Evolutionary conservation across 2,329 filamentous ascomycete genomes (phyloP), one percentile per base, ranked within the genome.

Genomic region (Elsinoe perseae): DNA sequence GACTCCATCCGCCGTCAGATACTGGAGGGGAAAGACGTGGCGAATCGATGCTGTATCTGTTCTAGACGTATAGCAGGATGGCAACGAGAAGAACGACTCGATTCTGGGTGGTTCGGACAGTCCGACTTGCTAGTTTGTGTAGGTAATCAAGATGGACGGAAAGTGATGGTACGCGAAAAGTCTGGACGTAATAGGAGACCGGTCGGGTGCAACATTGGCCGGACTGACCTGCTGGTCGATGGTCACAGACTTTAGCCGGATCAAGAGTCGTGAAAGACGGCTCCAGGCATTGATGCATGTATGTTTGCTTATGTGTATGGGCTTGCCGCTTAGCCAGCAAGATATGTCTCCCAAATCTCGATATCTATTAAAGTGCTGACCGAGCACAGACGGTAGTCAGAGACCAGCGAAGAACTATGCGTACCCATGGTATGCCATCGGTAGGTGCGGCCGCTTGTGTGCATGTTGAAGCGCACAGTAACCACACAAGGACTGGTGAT

Each of bases 341-440:
- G 40, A 14, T n/a, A 44, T 44, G 23, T 14, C 20, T n/a, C 9
- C 40, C 8, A 16, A 21, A 18, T 44, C 20, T 44, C 20, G 8
- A 27, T 23, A n/a, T 44, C 40, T 44, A 25, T 44, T 44, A 44
- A 21, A 44, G 40, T 44, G 40, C 40, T 44, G 20, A 44, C 40
- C 40, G 25, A 23, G 40, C 23, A 44, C 40, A 44, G 20, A 44
- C 16, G 18, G 40, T 16, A 27, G 32, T 25, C 40, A 44, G 20
- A 27, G 23, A 44, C 7, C 20, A n/a, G 12, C 12, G 23, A 14
- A 14, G 23, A 44, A 4, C n/a, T 18, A 44, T 25, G 9, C 20
- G 12, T n/a, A 44, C 23, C 40, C 40, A 27, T 12, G 21, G 20
- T n/a, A 25, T 8, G 12, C 20, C n/a, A 21, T 44, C 40, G 23